These are phyloP conservation scores for Geosmithia morbida DNA, from an alignment of 2,329 filamentous ascomycete genomes.

Conservation along the genomic window DNA sequence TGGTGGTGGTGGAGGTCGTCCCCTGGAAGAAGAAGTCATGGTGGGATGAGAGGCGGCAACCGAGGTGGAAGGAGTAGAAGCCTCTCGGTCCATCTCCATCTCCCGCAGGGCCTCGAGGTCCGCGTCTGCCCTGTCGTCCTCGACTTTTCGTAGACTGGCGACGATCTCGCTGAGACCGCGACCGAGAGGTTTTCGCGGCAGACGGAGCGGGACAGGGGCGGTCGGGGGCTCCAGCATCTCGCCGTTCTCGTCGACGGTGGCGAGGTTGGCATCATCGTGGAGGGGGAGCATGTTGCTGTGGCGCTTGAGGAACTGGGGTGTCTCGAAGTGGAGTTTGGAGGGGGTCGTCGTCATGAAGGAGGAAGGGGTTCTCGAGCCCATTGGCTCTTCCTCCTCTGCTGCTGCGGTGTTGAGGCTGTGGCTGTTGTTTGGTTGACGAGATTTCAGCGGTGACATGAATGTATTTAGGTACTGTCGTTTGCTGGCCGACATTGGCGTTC, in stretches of 20 bases:
- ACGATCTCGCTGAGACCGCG: conserved; percentile 63
- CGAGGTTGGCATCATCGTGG: conserved; percentile 13
- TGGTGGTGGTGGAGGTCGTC: not conserved
- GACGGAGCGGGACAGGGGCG: conserved; percentile 28
- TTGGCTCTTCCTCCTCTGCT: not conserved
- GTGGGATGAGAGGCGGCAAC: no score
- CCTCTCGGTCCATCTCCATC: conserved; percentile 38
- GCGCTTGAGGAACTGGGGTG: conserved; percentile 53
- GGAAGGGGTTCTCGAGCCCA: not conserved
- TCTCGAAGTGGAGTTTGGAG: conserved; percentile 46
- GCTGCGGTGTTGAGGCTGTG: not conserved
- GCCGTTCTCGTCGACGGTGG: conserved; percentile 41
- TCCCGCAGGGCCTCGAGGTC: conserved; percentile 64
- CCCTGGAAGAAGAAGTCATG: not conserved
- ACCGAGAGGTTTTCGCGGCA: conserved; percentile 47
- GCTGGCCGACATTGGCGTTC: conserved; percentile 37
- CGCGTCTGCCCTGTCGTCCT: conserved; percentile 56
- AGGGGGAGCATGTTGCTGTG: conserved; percentile 8
- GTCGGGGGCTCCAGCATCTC: conserved; percentile 31
- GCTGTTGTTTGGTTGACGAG: conserved; percentile 21
- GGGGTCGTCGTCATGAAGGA: conserved; percentile 17
- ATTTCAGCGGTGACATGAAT: conserved; percentile 51
- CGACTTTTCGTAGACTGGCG: conserved; percentile 51
- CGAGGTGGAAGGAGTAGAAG: conserved; percentile 8
- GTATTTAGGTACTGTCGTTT: conserved; percentile 47